These are phyloP conservation scores for Cladosporium sp. DNA, from an alignment of 2,329 filamentous ascomycete species.

Conservation along the genomic window DNA sequence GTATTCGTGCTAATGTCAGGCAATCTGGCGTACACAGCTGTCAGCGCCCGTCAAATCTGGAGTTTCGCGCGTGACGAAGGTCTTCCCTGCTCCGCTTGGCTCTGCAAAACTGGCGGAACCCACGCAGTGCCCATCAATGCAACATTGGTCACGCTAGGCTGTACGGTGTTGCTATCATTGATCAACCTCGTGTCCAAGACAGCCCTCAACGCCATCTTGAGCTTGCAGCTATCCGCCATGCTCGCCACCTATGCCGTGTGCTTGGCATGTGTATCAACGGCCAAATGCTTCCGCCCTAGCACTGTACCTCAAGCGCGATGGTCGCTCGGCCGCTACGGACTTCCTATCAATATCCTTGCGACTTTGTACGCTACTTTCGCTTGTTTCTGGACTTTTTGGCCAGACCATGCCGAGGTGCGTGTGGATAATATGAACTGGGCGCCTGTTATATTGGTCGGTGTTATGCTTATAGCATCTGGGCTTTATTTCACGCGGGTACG, in stretches of 20 bases:
- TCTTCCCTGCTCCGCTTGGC: slow-evolving; percentile 38
- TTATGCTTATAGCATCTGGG: neutral
- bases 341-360: neutral
- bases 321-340: slow-evolving; percentile 36
- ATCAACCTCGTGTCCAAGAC: slow-evolving; percentile 46
- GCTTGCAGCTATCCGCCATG: slow-evolving; percentile 41
- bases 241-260: slow-evolving; percentile 39
- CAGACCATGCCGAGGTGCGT: neutral
- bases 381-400: slow-evolving; percentile 3
- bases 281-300: slow-evolving; percentile 27
- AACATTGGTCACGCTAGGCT: slow-evolving; percentile 33
- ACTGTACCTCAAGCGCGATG: slow-evolving; percentile 35
- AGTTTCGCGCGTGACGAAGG: slow-evolving; percentile 41
- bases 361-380: neutral
- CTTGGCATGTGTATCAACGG: slow-evolving; percentile 32
- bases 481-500: neutral
- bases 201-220: slow-evolving; percentile 45
- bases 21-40: slow-evolving; percentile 39
- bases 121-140: slow-evolving; percentile 39
- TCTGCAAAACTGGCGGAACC: slow-evolving; percentile 32
- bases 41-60: slow-evolving; percentile 38
- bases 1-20: slow-evolving; percentile 37
- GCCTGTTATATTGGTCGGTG: neutral
- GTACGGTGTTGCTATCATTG: slow-evolving; percentile 39
- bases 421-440: slow-evolving; percentile 4